Base-by-base conservation (phyloP, 371 early-diverging fungal genomes). In the Parasitella parasitica region DNA sequence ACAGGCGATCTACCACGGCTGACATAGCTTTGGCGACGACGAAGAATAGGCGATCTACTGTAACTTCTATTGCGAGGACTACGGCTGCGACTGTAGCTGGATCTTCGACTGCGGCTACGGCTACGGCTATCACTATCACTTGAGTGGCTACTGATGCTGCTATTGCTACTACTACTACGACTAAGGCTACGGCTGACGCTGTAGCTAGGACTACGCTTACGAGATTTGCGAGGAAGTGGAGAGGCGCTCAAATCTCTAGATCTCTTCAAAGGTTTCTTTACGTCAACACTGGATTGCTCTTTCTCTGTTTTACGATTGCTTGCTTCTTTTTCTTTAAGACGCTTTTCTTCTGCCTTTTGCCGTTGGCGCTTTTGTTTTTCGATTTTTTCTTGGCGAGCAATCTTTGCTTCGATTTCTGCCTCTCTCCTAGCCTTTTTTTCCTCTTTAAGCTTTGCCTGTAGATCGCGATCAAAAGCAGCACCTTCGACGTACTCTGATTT, bases 391-490 rank as follows among this genome's bases (percentile, higher is more conserved):
- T 74, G 30, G 36, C 72, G 38, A 43, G 59, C 62, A 28, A 60
- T 22, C 41, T 54, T 59, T 9, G 56, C 63, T 39, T 77, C 75
- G 6, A 57, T 38, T 20, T 64, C 63, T 7, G 70, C 72, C 48
- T 82, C 83, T 36, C 64, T 71, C 35, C 73, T 72, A 22, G 80
- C 70, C 20, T 70, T 61, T n/a, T 75, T 66, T 57, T 86, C 80
- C 34, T 80, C 77, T 27, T 84, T 78, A 37, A 77, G 71, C 52
- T 81, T 77, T 52, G 83, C 91, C 69, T 88, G 89, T 24, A 89
- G 66, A 46, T 93, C 93, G 34, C 77, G 72, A 60, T 90, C 93
- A 81, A 96, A 96, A 1, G 94, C 89, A 30, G 87, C 87, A 3
- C 94, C 95, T 57, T 93, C 92, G 0, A 88, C 87, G 73, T 91